A percentile compares a stretch with the other conserved stretches of the same genome.
These are phyloP conservation scores for Aspergillus asperescens DNA, from an alignment of 495 filamentous ascomycete genomes.

Conservation along the genomic window DNA sequence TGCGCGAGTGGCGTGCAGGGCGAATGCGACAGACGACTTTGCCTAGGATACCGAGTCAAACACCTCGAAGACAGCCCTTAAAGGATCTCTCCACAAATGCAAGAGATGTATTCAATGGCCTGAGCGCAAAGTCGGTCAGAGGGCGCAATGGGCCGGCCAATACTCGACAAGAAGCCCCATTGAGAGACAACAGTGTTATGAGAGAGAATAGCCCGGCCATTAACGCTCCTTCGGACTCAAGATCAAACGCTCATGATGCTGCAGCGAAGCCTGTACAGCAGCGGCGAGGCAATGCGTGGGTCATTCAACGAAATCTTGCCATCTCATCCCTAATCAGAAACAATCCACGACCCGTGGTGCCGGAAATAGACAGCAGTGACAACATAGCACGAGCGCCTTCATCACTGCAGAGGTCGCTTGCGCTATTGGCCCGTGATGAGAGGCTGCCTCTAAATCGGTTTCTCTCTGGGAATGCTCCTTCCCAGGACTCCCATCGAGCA, in stretches of 20 bases:
- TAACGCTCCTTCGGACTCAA: neutral
- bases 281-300: slow-evolving; percentile 32
- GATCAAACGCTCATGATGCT: neutral
- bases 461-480: slow-evolving; percentile 20
- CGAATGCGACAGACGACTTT: slow-evolving; percentile 48
- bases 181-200: neutral
- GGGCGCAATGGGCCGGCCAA: neutral
- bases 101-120: slow-evolving; percentile 9
- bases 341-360: slow-evolving; percentile 34
- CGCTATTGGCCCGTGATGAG: slow-evolving; percentile 23
- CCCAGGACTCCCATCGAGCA: neutral
- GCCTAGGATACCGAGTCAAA: slow-evolving; percentile 19
- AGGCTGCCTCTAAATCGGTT: slow-evolving; percentile 39
- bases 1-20: slow-evolving; percentile 74
- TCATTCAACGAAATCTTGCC: slow-evolving; percentile 32
- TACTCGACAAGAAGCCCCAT: neutral
- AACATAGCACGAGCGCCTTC: slow-evolving; percentile 15
- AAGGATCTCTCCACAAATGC: slow-evolving; percentile 16
- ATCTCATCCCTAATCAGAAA: slow-evolving; percentile 34
- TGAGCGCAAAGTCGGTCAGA: slow-evolving; percentile 3
- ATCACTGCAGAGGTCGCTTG: slow-evolving; percentile 28
- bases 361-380: slow-evolving; percentile 27
- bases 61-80: slow-evolving; percentile 21
- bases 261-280: slow-evolving; percentile 9
- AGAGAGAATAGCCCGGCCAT: slow-evolving; percentile 2